Evolutionary conservation across 305 asterid genomes (phyloP), one percentile per base, ranked within the genome.

Genomic region (Solanum hybrid): DNA sequence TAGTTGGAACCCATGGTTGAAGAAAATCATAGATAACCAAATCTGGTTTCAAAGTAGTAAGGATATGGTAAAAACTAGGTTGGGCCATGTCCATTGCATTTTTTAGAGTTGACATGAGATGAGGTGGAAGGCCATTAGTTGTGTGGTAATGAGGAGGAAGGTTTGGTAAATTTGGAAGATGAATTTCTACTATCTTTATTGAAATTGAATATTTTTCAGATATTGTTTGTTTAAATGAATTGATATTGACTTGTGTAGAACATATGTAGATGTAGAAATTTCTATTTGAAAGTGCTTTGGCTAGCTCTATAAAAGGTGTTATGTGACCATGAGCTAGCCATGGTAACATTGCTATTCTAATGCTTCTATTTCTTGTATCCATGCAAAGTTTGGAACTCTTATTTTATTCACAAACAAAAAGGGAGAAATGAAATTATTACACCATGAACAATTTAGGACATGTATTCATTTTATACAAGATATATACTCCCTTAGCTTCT

Each of bases 281-380:
- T 51, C 90, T 89, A 11, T 76, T 91, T 4, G 95, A 35, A 10
- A 95, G 94, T 88, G 91, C 56, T 77, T 92, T 94, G 88, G 96
- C 99, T 8, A 95, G 94, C 27, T 93, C 93, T 7, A 95, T 90
- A 77, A 92, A 93, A 5, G 98, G 96, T 22, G 93, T 88, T 66
- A 95, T 93, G 88, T 96, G 98, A 91, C 96, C 98, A 38, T 95
- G 94, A 22, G 95, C 96, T 78, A 93, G 91, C 97, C 98, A 95
- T 45, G 97, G 98, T 8, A 95, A 64, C 96, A 95, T 93, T 4
- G 92, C 5, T 32, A 96, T 87, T 81, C 91, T 93, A 22, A 85
- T 88, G 82, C 87, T 84, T 69, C 86, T 66, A n/a, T n/a, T 9
- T 56, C 69, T 56, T 17, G 24, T 56, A 56, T 56, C 69, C 69